Conservation (phyloP, 2,329 filamentous ascomycete genomes). For the Canariomyces notabilis region DNA sequence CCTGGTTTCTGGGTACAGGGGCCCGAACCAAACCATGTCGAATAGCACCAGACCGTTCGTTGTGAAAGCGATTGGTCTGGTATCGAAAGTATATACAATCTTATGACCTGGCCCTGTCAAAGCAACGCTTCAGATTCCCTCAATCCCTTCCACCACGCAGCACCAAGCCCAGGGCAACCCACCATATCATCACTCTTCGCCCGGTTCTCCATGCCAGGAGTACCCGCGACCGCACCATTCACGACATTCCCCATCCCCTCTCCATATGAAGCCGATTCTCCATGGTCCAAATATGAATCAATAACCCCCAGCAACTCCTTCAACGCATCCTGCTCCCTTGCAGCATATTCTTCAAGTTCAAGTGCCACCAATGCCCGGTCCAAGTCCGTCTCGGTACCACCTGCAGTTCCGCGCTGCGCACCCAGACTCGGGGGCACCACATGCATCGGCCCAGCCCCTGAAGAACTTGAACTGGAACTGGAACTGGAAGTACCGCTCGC, state of each 20-base stretch:
- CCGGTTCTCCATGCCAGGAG: not conserved
- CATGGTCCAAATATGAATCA: conserved; percentile 8
- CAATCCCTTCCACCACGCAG: not conserved
- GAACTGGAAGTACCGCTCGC: too few relatives aligned
- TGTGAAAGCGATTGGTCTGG: too few relatives aligned
- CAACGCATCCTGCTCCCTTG: conserved; percentile 8
- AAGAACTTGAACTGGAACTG: too few relatives aligned
- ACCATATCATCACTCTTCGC: not conserved
- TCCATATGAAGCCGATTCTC: not conserved
- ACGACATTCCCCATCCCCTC: not conserved
- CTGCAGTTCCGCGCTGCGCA: too few relatives aligned
- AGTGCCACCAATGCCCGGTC: too few relatives aligned
- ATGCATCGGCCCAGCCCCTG: too few relatives aligned
- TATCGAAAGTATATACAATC: too few relatives aligned
- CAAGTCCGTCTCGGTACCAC: too few relatives aligned
- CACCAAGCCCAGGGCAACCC: not conserved
- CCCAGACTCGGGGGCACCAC: too few relatives aligned
- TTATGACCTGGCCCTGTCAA: not conserved
- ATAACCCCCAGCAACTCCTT: conserved; percentile 11
- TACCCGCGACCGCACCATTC: not conserved
- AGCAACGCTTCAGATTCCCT: not conserved
- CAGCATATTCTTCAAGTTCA: not conserved
- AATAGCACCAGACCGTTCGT: too few relatives aligned
- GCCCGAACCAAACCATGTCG: too few relatives aligned
- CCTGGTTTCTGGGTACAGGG: too few relatives aligned